A percentile compares a stretch with the other conserved stretches of the same genome.
Conservation (phyloP, 306 rosid species). For the Prunus salicina region DNA sequence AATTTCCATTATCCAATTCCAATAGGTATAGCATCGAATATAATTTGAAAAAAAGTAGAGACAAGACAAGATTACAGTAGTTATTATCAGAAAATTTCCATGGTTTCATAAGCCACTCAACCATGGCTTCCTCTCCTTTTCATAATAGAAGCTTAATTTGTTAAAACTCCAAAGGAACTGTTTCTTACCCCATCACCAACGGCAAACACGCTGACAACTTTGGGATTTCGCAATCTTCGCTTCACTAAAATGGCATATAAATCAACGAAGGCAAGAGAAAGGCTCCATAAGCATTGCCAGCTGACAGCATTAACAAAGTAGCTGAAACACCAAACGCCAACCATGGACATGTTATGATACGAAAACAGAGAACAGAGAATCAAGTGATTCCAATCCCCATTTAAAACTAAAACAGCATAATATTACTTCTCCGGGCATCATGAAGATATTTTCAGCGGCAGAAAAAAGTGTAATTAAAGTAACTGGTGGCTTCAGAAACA, state of each 20-base stretch:
- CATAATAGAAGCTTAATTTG: not conserved
- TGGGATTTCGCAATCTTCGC: constrained; percentile 48
- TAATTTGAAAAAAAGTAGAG: not conserved
- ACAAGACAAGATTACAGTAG: not conserved
- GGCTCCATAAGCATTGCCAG: constrained; percentile 60
- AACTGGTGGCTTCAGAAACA: too few species aligned
- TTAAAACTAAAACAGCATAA: not conserved
- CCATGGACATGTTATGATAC: constrained; percentile 20
- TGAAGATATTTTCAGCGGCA: not conserved
- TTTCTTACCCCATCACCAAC: constrained; percentile 62
- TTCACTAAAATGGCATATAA: constrained; percentile 54
- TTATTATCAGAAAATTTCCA: not conserved
- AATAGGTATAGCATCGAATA: not conserved
- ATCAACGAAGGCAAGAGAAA: constrained; percentile 47
- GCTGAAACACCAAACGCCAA: constrained; percentile 39
- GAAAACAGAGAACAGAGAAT: too few species aligned
- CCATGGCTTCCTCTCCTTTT: not conserved
- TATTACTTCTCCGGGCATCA: too few species aligned
- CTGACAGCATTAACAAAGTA: constrained; percentile 60
- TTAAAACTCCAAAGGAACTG: constrained; percentile 5
- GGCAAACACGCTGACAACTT: constrained; percentile 44
- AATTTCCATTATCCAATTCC: not conserved
- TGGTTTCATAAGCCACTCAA: not conserved
- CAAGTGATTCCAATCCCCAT: too few species aligned
- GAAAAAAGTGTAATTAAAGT: too few species aligned